phyloP scores from a whole-genome alignment of 2,329 filamentous ascomycete genomes.

The Neurospora crassa region DNA sequence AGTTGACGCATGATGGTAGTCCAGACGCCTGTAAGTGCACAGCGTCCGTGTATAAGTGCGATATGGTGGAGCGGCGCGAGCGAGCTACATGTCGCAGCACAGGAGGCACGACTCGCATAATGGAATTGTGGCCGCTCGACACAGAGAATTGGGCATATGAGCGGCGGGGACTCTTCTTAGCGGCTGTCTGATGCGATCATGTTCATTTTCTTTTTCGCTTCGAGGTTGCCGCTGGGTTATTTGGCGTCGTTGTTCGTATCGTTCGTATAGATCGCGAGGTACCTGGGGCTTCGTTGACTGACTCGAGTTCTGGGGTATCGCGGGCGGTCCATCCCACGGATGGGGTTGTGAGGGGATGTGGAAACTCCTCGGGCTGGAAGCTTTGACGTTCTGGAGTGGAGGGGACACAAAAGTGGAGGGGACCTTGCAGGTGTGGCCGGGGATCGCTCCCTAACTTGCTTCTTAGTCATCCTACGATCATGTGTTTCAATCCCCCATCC shows the following conservation, averaged over 20 bases:
- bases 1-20: not conserved
- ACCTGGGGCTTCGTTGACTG: not conserved
- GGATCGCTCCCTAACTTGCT: not conserved
- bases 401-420: not conserved
- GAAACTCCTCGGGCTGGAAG: not conserved
- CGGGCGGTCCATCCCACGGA: not conserved
- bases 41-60: not conserved
- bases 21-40: not conserved
- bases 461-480: not conserved
- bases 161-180: not conserved
- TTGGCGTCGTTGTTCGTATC: not conserved
- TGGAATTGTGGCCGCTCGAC: constrained; percentile 2
- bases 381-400: not conserved
- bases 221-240: not conserved
- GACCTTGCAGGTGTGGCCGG: not conserved
- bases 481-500: not conserved
- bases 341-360: not conserved
- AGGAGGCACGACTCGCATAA: constrained; percentile 5
- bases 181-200: not conserved
- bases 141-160: constrained; percentile 3
- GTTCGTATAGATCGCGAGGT: not conserved
- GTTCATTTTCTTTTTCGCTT: not conserved
- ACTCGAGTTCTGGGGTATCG: not conserved
- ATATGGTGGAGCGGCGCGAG: not conserved
- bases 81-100: not conserved